Percentiles rank a stretch among this genome's conserved stretches.
Conservation (phyloP, 306 rosid genomes). For the Astragalus glycyphyllos region DNA sequence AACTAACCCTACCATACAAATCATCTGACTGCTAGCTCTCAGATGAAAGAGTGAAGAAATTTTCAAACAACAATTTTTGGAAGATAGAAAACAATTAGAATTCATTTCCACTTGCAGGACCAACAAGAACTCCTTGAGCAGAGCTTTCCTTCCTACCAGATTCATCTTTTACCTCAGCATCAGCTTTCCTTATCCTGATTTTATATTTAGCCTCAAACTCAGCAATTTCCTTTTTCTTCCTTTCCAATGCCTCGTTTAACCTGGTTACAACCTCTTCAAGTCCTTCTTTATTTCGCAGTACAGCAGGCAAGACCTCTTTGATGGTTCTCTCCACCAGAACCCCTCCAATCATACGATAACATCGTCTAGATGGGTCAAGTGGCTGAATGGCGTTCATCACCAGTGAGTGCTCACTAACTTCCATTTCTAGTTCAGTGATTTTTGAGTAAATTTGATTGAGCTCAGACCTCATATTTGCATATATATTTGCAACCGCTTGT, state of each 20-base stretch:
- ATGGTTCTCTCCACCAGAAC: constrained; percentile 98
- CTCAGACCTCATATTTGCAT: constrained; percentile 81
- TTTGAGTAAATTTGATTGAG: constrained; percentile 94
- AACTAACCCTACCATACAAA: too few relatives aligned
- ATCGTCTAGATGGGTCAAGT: constrained; percentile 83
- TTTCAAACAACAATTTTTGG: neutral
- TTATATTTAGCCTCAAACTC: constrained; percentile 91
- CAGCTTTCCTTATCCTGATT: constrained; percentile 78
- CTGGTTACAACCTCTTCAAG: constrained; percentile 84
- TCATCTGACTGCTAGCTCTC: too few relatives aligned
- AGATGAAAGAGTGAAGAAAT: neutral
- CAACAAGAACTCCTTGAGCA: constrained; percentile 95
- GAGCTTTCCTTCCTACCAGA: constrained; percentile 80
- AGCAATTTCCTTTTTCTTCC: constrained; percentile 88
- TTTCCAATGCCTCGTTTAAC: constrained; percentile 84
- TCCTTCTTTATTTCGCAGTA: constrained; percentile 90
- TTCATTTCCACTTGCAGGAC: constrained; percentile 77
- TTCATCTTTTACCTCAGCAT: constrained; percentile 73
- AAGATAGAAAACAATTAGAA: constrained; percentile 30
- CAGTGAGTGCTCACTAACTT: constrained; percentile 83
- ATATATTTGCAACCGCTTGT: constrained; percentile 84
- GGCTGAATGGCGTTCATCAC: constrained; percentile 91
- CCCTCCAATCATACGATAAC: constrained; percentile 97
- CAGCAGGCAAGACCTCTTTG: constrained; percentile 94
- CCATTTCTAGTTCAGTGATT: constrained; percentile 97